Conservation (phyloP, 2,329 filamentous ascomycete genomes). For the Cadophora gregata region DNA sequence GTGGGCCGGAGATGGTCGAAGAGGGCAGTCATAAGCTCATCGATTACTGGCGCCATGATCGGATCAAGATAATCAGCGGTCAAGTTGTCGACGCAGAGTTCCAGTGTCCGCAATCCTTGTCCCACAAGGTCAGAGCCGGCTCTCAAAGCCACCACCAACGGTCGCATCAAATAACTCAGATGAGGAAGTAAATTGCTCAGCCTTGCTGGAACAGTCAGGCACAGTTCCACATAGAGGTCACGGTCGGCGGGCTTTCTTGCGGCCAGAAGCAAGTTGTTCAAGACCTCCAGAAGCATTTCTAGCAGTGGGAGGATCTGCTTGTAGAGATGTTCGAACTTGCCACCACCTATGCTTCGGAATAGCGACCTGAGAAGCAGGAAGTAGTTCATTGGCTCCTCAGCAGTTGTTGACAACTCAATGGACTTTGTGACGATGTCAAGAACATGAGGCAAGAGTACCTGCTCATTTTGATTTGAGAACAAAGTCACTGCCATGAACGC, state of each 20-base stretch:
- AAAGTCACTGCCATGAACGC: conserved; percentile 99
- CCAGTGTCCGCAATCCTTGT: conserved; percentile 89
- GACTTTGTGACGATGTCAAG: conserved; percentile 97
- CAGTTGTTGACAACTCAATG: conserved; percentile 92
- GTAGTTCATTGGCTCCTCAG: conserved; percentile 98
- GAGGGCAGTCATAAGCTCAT: conserved; percentile 96
- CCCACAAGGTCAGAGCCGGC: conserved; percentile 93
- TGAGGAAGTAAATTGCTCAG: conserved; percentile 95
- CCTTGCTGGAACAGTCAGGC: conserved; percentile 91
- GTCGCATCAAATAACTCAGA: conserved; percentile 95
- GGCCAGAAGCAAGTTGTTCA: conserved; percentile 92
- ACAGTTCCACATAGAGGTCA: conserved; percentile 96
- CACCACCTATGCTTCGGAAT: conserved; percentile 95
- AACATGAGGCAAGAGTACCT: conserved; percentile 92
- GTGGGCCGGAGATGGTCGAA: conserved; percentile 95
- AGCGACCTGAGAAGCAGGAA: conserved; percentile 91
- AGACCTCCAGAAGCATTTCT: conserved; percentile 96
- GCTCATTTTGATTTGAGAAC: conserved; percentile 93
- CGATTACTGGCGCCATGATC: conserved; percentile 98
- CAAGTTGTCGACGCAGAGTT: conserved; percentile 96
- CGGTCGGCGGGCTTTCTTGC: conserved; percentile 89
- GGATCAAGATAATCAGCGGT: conserved; percentile 98
- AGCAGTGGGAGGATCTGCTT: conserved; percentile 96
- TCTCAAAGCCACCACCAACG: conserved; percentile 91
- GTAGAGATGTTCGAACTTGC: conserved; percentile 96